Percentiles rank a stretch among this genome's conserved stretches.
These are phyloP conservation scores for Pleurotus platypus DNA, from an alignment of 768 basidiomycete genomes.

Conservation along the genomic window DNA sequence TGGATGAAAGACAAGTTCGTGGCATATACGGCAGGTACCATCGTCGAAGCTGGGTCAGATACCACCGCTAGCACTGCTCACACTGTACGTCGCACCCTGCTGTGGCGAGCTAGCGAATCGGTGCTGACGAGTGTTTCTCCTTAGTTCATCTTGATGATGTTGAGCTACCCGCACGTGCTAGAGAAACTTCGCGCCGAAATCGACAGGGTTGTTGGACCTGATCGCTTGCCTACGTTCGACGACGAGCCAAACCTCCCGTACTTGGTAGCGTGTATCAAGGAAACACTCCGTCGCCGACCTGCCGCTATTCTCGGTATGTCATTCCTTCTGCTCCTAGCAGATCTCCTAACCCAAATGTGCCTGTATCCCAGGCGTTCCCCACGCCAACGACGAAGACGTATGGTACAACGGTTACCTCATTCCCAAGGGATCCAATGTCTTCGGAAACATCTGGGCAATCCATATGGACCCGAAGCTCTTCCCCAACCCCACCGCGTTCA, in stretches of 20 bases:
- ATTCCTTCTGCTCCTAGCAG: background rate
- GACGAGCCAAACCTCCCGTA: slow-evolving; percentile 49
- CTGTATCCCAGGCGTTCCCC: slow-evolving; percentile 3
- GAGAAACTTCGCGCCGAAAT: slow-evolving; percentile 51
- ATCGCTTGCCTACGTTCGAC: slow-evolving; percentile 32
- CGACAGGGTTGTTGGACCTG: slow-evolving; percentile 33
- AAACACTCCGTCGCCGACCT: slow-evolving; percentile 45
- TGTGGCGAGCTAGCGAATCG: too few species aligned
- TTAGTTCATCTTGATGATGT: slow-evolving; percentile 5
- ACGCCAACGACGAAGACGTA: slow-evolving; percentile 11
- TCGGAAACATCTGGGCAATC: slow-evolving; percentile 13
- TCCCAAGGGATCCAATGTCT: slow-evolving; percentile 13
- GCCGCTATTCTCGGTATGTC: slow-evolving; percentile 39
- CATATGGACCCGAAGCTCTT: background rate
- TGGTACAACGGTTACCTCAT: slow-evolving; percentile 17
- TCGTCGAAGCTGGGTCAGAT: background rate
- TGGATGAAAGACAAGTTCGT: background rate
- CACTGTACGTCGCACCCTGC: background rate
- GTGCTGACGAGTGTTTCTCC: background rate
- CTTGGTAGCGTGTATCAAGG: slow-evolving; percentile 39
- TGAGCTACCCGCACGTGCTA: slow-evolving; percentile 36
- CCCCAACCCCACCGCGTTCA: background rate
- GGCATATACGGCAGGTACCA: background rate
- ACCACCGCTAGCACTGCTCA: background rate
- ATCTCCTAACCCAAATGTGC: slow-evolving; percentile 5